A percentile compares a stretch with the other conserved stretches of the same genome.
Evolutionary conservation across 2,329 filamentous ascomycete species (phyloP).

Genomic region (Nothophaeocryptopus gaeumannii): DNA sequence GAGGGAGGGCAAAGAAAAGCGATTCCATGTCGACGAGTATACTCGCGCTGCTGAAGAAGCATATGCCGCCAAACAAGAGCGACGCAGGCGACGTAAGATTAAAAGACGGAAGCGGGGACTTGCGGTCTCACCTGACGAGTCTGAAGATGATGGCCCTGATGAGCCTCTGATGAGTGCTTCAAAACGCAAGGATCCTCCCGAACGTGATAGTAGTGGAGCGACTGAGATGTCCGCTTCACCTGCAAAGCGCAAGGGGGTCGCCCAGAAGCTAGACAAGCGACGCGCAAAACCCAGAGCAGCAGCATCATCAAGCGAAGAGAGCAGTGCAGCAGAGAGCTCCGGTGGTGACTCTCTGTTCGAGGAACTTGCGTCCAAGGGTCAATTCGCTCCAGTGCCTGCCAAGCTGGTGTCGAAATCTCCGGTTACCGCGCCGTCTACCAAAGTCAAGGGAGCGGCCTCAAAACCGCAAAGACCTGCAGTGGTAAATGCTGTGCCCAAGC

Average conservation of each 20-base stretch:
- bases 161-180: constrained; percentile 1
- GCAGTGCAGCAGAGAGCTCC: constrained; percentile 3
- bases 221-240: neutral
- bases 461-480: no score
- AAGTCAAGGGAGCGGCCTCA: no score
- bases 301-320: constrained; percentile 10
- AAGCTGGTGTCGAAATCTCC: no score
- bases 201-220: neutral
- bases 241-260: constrained; percentile 23
- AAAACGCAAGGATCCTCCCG: no score
- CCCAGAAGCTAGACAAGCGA: constrained; percentile 18
- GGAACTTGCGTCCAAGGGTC: constrained; percentile 3
- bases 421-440: no score
- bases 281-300: neutral
- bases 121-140: constrained; percentile 3
- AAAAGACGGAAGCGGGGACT: constrained; percentile 27
- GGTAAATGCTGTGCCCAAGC: no score
- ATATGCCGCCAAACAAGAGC: constrained; percentile 12
- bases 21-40: constrained; percentile 27
- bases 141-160: constrained; percentile 12
- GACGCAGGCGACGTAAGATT: constrained; percentile 20
- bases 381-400: no score
- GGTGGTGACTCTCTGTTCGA: constrained; percentile 14
- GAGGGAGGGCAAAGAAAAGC: constrained; percentile 13
- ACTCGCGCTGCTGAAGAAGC: constrained; percentile 14